Conservation (phyloP, 2,329 filamentous ascomycete genomes). For the Ophiostoma australiae region DNA sequence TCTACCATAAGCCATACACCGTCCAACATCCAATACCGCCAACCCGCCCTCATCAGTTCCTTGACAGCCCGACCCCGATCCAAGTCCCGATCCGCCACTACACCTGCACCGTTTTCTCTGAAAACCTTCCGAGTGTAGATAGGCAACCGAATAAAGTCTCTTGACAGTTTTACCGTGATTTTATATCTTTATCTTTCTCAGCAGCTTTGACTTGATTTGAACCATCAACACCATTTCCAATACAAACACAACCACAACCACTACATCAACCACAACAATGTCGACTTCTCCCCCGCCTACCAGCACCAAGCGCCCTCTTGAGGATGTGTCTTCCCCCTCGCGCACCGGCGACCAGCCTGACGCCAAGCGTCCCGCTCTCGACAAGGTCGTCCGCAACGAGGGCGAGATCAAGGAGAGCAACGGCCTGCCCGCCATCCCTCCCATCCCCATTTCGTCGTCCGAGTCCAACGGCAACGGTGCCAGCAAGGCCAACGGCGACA, state of each 20-base stretch:
- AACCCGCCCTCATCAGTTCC: constrained; percentile 29
- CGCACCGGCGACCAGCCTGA: constrained; percentile 89
- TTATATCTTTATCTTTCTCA: background rate
- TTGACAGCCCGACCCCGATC: constrained; percentile 29
- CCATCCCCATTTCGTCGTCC: constrained; percentile 37
- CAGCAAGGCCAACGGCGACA: constrained; percentile 45
- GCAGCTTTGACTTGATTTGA: background rate
- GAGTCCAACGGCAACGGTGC: constrained; percentile 44
- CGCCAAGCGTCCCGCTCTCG: constrained; percentile 90
- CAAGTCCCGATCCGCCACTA: constrained; percentile 47
- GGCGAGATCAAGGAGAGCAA: constrained; percentile 48
- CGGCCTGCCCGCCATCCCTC: constrained; percentile 31
- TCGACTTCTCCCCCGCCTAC: constrained; percentile 65
- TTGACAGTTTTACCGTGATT: constrained; percentile 13
- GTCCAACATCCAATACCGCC: background rate
- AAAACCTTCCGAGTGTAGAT: constrained; percentile 79
- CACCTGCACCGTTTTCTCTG: constrained; percentile 90
- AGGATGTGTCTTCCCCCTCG: constrained; percentile 93
- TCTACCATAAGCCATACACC: background rate
- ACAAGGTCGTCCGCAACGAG: constrained; percentile 76
- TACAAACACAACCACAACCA: constrained; percentile 26
- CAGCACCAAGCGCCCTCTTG: constrained; percentile 84
- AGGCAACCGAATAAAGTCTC: constrained; percentile 36
- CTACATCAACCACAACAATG: constrained; percentile 45
- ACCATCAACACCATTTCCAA: background rate